A percentile compares a stretch with the other conserved stretches of the same genome.
Conservation (phyloP, 306 rosid genomes). For the Lupinus albus region DNA sequence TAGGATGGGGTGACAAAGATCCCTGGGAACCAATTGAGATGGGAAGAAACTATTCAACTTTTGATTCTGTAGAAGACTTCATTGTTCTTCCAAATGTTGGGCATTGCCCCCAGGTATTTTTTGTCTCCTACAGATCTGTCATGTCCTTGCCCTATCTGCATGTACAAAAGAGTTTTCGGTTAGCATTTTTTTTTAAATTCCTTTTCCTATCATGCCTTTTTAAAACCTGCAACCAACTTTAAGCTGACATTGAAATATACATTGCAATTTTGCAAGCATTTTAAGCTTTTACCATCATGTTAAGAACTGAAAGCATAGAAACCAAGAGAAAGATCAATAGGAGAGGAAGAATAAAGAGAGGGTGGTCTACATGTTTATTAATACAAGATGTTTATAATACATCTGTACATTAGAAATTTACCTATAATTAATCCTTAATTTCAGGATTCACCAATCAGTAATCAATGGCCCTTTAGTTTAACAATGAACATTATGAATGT, state of each 20-base stretch:
- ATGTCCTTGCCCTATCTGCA: not conserved
- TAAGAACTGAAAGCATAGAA: no score
- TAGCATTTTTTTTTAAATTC: conserved; percentile 13
- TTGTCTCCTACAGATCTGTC: conserved; percentile 1
- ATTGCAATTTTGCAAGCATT: conserved; percentile 20
- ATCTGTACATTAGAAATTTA: not conserved
- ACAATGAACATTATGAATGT: not conserved
- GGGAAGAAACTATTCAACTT: conserved; percentile 65
- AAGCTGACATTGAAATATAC: conserved; percentile 10
- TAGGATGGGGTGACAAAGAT: conserved; percentile 98
- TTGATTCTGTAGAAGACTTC: conserved; percentile 84
- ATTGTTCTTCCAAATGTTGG: conserved; percentile 87
- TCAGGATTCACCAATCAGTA: not conserved
- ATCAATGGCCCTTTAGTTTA: conserved; percentile 5
- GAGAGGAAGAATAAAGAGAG: not conserved
- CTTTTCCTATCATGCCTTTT: not conserved
- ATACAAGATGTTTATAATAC: conserved; percentile 8
- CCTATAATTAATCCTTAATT: not conserved
- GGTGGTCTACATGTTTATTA: not conserved
- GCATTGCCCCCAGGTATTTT: conserved; percentile 95
- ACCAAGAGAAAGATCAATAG: no score
- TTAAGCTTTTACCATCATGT: not conserved
- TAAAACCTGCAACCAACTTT: conserved; percentile 21
- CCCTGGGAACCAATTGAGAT: conserved; percentile 97
- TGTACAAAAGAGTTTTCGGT: conserved; percentile 11